Percentiles rank a stretch among this genome's conserved stretches.
phyloP scores from a whole-genome alignment of 140 eudicot species.

The Erigeron philadelphicus region DNA sequence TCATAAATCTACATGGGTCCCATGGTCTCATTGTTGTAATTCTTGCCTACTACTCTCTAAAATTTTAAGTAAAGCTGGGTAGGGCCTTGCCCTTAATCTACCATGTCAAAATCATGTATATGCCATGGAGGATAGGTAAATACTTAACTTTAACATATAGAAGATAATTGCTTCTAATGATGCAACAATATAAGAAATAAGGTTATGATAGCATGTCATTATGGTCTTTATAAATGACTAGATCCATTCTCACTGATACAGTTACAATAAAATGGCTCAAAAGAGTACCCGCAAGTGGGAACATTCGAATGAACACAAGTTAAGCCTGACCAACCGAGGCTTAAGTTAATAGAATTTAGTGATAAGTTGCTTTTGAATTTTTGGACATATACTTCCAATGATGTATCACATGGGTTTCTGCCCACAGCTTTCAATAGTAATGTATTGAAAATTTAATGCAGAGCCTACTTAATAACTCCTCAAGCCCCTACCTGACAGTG shows the following conservation, averaged over 20 bases:
- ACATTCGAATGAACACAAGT: not conserved
- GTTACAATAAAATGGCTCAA: not conserved
- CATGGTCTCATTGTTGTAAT: constrained; percentile 4
- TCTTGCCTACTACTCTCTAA: not conserved
- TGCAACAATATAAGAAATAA: not conserved
- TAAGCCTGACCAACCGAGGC: not conserved
- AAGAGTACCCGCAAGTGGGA: not conserved
- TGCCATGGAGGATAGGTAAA: not conserved
- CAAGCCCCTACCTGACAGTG: constrained; percentile 25
- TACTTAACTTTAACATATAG: not conserved
- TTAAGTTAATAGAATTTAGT: not conserved
- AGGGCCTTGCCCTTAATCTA: not conserved
- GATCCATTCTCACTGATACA: not conserved
- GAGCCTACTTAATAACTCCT: constrained; percentile 16
- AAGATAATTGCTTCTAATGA: not conserved
- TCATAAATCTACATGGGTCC: not conserved
- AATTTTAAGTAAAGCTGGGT: not conserved
- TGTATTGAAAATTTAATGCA: constrained; percentile 14
- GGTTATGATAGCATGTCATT: not conserved
- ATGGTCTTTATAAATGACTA: not conserved
- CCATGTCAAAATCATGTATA: not conserved
- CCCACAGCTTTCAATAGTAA: constrained; percentile 23
- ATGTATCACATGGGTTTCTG: constrained; percentile 24
- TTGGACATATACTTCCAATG: constrained; percentile 14
- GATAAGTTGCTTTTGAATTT: constrained; percentile 1